Conservation (phyloP, 23 red algal genomes). For the Gracilaria caudata region DNA sequence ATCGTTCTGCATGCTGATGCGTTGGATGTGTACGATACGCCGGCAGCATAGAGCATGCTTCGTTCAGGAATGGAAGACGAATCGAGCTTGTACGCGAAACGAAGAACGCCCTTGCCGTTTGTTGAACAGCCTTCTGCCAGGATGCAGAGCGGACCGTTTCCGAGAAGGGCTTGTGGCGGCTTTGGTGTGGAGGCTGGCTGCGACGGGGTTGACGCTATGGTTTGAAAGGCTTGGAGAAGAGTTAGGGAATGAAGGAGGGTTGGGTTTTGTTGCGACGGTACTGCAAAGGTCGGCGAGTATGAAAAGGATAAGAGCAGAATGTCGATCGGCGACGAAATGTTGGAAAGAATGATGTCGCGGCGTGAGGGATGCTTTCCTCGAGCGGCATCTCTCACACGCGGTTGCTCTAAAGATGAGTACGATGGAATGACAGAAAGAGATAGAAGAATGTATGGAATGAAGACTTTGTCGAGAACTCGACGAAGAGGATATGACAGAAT, state of each 20-base stretch:
- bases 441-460: slow-evolving; percentile 22
- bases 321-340: slow-evolving; percentile 22
- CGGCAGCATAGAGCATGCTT: neutral
- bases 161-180: neutral
- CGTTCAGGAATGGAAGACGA: neutral
- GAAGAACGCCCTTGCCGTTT: slow-evolving; percentile 64
- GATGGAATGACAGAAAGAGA: slow-evolving; percentile 22
- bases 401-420: slow-evolving; percentile 6
- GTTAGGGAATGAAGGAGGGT: slow-evolving; percentile 17
- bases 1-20: slow-evolving; percentile 8
- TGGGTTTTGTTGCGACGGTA: slow-evolving; percentile 11
- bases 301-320: slow-evolving; percentile 18
- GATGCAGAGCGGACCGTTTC: slow-evolving; percentile 42
- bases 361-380: slow-evolving; percentile 17
- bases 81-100: slow-evolving; percentile 32
- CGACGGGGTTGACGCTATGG: neutral
- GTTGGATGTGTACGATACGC: neutral
- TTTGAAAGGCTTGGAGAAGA: slow-evolving; percentile 3
- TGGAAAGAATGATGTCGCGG: slow-evolving; percentile 39
- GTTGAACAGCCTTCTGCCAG: slow-evolving; percentile 63
- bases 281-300: slow-evolving; percentile 62
- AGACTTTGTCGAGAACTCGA: slow-evolving; percentile 28
- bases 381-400: slow-evolving; percentile 8
- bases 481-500: slow-evolving; percentile 7
- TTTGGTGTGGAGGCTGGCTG: slow-evolving; percentile 1